Evolutionary conservation across 768 basidiomycete genomes (phyloP), one percentile per base, ranked within the genome.

Genomic region (Clavulina sp.): DNA sequence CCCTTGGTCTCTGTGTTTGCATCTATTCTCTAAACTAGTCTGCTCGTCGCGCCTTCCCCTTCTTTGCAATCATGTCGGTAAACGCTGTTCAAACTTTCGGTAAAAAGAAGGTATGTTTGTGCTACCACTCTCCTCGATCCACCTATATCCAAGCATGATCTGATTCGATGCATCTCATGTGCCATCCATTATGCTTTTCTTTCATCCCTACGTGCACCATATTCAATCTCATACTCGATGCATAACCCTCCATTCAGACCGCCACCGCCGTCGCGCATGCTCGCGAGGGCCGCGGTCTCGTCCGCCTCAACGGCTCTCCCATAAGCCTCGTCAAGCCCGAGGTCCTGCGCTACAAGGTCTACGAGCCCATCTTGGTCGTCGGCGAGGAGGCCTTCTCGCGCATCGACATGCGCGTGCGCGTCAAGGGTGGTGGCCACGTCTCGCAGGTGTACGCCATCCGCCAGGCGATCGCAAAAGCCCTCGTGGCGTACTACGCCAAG

Each of bases 1-100:
- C n/a, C n/a, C n/a, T n/a, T n/a, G n/a, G n/a, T n/a, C n/a, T n/a
- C n/a, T n/a, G n/a, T n/a, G n/a, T n/a, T n/a, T n/a, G n/a, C n/a
- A n/a, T n/a, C n/a, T n/a, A n/a, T n/a, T n/a, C n/a, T n/a, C n/a
- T n/a, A n/a, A n/a, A n/a, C n/a, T n/a, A n/a, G n/a, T n/a, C n/a
- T n/a, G n/a, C n/a, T n/a, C 50, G 58, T 57, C 56, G 60, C 52
- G 50, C 51, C 54, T 57, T 56, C 43, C 55, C 49, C 55, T 53
- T 59, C 63, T 77, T 70, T 69, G 86, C 85, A 83, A 76, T 80
- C 60, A 74, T 81, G 21, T 32, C 72, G 60, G 68, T 69, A 58
- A 86, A 87, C 73, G 88, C 92, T 73, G 93, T 97, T 60, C 93
- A 96, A 68, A 93, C 88, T 57, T 97, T 97, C 72, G 93, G 93